A percentile compares a stretch with the other conserved stretches of the same genome.
Evolutionary conservation across 345 rosid genomes (phyloP).

Genomic region (Tarenaya hassleriana): DNA sequence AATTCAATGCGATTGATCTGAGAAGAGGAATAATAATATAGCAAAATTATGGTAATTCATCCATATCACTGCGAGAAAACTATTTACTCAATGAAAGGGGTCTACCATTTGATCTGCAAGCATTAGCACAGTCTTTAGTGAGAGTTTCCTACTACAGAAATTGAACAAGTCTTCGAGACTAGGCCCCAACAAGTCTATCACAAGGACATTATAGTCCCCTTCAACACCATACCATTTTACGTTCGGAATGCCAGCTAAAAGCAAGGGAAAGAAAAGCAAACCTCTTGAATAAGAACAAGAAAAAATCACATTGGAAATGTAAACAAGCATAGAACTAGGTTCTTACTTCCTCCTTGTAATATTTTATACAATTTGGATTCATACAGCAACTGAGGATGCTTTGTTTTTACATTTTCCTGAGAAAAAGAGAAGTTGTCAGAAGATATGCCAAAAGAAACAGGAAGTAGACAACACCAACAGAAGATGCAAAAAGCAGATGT

Average conservation of each 20-base stretch:
- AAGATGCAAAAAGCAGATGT: slow-evolving; percentile 5
- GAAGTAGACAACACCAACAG: not conserved
- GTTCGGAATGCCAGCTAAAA: slow-evolving; percentile 74
- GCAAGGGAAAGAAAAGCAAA: slow-evolving; percentile 18
- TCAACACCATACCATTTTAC: slow-evolving; percentile 82
- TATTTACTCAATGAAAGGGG: slow-evolving; percentile 7
- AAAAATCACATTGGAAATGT: slow-evolving; percentile 7
- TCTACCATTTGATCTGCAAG: slow-evolving; percentile 94
- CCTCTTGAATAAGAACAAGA: slow-evolving; percentile 19
- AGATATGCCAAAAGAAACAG: slow-evolving; percentile 1
- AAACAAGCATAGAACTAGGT: slow-evolving; percentile 15
- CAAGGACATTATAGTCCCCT: slow-evolving; percentile 83
- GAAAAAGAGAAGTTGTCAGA: slow-evolving; percentile 17
- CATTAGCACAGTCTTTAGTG: slow-evolving; percentile 85
- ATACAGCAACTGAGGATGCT: slow-evolving; percentile 89
- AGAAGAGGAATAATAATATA: slow-evolving; percentile 14
- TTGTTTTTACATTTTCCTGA: slow-evolving; percentile 91
- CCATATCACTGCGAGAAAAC: slow-evolving; percentile 1
- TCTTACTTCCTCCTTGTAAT: slow-evolving; percentile 92
- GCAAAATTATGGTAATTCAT: slow-evolving; percentile 3
- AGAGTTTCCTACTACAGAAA: slow-evolving; percentile 78
- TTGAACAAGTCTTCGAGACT: slow-evolving; percentile 92
- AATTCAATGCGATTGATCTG: slow-evolving; percentile 85
- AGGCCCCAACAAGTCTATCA: slow-evolving; percentile 84
- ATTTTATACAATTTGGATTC: slow-evolving; percentile 86